Evolutionary conservation across 371 early-diverging fungal genomes (phyloP), one percentile per base, ranked within the genome.

Genomic region (Mucor indicus): DNA sequence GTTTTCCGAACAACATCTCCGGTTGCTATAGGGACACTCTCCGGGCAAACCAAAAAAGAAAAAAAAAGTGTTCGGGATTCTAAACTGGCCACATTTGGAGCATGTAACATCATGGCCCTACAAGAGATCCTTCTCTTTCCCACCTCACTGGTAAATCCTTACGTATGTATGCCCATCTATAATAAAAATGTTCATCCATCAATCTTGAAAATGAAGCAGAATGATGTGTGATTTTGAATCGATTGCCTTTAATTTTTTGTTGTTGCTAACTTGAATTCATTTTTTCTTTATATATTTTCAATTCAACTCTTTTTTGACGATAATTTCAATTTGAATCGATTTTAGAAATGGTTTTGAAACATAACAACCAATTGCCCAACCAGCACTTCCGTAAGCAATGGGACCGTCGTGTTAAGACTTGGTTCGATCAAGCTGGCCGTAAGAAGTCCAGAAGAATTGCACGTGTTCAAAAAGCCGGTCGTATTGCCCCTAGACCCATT

Each of bases 381-480:
- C 85, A 77, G 74, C 99, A 99, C 75, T 96, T 98, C 89, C 98
- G 92, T 79, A 99, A 99, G 91, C 92, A 97, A 81, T 97, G 99
- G 93, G 90, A 95, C 74, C 75, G 81, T 56, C 94, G 92, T 65
- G 97, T 98, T 58, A 93, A 92, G 87, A 97, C 97, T 63, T 99
- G 98, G 98, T 99, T 99, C 83, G 86, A 98, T 83, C 99, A 99
- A 84, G 92, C 99, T 61, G 93, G 93, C 50, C 90, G 90, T 70
- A 95, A 94, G 87, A 85, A 87, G 81, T 78, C 90, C 56, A 84
- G 99, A 68, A 84, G 94, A 59, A 71, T 88, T 43, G 83, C 83
- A 53, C 90, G 99, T 65, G 76, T 87, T 67, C 84, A 87, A 77
- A 99, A 99, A 92, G 98, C 98, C 53, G 93, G 92, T 64, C 79